Evolutionary conservation across 192 early-diverging fungal species (phyloP), one percentile per base, ranked within the genome.

Genomic region (Dissophora globulifera): DNA sequence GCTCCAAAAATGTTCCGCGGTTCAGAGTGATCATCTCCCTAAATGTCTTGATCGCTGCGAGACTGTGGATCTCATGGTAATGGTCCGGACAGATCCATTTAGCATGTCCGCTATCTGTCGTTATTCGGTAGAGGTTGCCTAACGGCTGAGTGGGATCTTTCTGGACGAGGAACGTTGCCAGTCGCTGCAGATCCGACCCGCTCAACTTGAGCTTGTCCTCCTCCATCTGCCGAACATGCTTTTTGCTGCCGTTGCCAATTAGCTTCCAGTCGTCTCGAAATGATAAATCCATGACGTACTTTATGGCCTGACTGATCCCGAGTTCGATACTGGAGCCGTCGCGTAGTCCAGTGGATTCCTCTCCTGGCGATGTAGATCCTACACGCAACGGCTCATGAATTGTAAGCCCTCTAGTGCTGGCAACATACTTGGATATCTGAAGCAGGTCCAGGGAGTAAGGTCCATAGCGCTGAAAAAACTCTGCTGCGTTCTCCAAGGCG

Each of bases 61-160:
- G 7, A 38, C 46, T 31, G 35, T 67, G 58, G 10, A 20, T 50
- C 9, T 29, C 30, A 1, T 55, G 43, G 26, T 58, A 67, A n/a
- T 66, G 63, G 27, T 66, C 53, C 16, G 46, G 30, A 20, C 63
- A 66, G 17, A 66, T 53, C 63, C 63, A 53, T 32, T 67, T 67
- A 40, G 56, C 65, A 67, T 49, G 47, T 2, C 65, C 65, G 15
- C 35, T 46, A 0, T 33, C 22, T 0, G 65, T 67, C 12, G 50
- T 46, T 11, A 58, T 51, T 42, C 65, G n/a, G 55, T 58, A 67
- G 15, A 67, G 32, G n/a, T 67, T 67, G 11, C 65, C 65, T 10
- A 67, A 48, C 12, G 41, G 26, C 7, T 30, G 42, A 0, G 20
- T 30, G 2, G 29, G 15, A 32, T 58, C 55, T 7, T 33, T 66